Evolutionary conservation across 305 asterid genomes (phyloP), one percentile per base, ranked within the genome.

Genomic region (Fraxinus platypoda): DNA sequence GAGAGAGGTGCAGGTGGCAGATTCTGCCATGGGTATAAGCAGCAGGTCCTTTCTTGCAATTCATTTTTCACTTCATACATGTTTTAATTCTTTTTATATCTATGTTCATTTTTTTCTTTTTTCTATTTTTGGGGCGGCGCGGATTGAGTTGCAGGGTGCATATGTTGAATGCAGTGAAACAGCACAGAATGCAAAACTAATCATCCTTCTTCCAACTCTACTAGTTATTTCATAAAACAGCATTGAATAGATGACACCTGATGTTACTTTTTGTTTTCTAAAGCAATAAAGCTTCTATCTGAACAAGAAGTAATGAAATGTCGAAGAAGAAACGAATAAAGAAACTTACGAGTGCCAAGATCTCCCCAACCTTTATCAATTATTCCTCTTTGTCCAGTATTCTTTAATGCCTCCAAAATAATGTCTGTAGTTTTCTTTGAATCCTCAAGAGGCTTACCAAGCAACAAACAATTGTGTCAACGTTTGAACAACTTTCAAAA

Each of bases 281-380:
- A 57, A 57, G 68, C 28, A 54, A 19, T 57, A 19, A 57, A 57
- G 23, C 68, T 64, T 64, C 31, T 9, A 64, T 64, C 73, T 25
- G 33, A 23, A 11, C n/a, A 64, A 84, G 77, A 74, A 26, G 79
- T 19, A 68, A 54, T 59, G 75, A 78, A 76, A 37, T 30, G 17
- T 5, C 31, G 11, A 76, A 52, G 79, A 62, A 9, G 35, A 43
- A 86, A 54, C 30, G 81, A 68, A 77, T 15, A 54, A 46, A 84
- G 64, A 82, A 49, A 91, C 98, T 90, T 91, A 94, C 99, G 68
- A 78, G 91, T 84, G 73, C 99, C 99, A 82, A 96, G 98, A 82
- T 93, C 94, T 35, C 99, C 99, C 99, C 99, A 96, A 82, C 99
- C 99, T 75, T 93, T 92, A 88, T 94, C 98, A 54, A 96, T 92